Evolutionary conservation across 805 yeast species (phyloP), one percentile per base, ranked within the genome.

Genomic region (Saccharomycopsis sp.): DNA sequence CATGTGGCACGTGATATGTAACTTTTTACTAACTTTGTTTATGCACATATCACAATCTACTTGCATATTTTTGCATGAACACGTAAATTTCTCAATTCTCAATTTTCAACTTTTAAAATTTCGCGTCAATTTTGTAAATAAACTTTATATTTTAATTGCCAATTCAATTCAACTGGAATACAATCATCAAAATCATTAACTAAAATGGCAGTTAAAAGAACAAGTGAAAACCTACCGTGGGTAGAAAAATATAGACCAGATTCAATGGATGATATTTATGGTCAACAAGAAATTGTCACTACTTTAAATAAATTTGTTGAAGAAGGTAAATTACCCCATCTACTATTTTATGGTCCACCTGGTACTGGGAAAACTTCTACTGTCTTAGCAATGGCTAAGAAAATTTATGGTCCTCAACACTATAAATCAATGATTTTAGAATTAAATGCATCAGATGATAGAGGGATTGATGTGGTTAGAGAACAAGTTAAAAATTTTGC

Each of bases 391-490:
- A 61, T 88, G 43, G 95, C 96, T 1, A 67, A 75, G 42, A 95
- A 87, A 53, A 73, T 88, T 6, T 88, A 81, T 55, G 99, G 98
- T 2, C 62, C 69, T 14, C 73, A 76, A 48, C 68, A 72, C 46
- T 84, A 83, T 57, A 74, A 70, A 51, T 83, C 86, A 54, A 87
- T 88, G 88, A 96, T 92, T 1, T 63, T 92, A 41, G 98, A 92
- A 57, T 69, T 92, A 58, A 92, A 92, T 61, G 98, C 98, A 3
- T 80, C 94, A 3, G 98, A 92, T 59, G 98, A 92, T 59, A 74
- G 98, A 62, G 98, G 98, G 49, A 92, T 92, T 50, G 95, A 86
- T 52, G 96, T 92, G 34, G 97, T 92, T n/a, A 73, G 99, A 49
- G 92, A 92, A 53, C 96, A 87, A 61, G 87, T 92, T 65, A 92